These are phyloP conservation scores for Candida sp. DNA, from an alignment of 1,139 yeast genomes.

Conservation along the genomic window DNA sequence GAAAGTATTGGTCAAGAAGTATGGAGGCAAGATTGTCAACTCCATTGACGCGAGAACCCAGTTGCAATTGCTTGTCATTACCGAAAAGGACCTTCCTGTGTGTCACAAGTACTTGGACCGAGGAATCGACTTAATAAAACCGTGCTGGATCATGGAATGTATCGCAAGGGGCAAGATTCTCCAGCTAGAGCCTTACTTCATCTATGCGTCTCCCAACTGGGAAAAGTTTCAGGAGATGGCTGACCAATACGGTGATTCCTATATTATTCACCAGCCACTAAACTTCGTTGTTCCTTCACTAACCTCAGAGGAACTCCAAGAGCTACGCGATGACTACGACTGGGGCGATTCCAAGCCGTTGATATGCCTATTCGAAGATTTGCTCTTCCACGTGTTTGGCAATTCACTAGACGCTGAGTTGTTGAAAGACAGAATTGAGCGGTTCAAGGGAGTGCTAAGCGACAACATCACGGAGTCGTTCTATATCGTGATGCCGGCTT, in stretches of 20 bases:
- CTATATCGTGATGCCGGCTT: conserved; percentile 23
- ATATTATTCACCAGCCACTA: conserved; percentile 25
- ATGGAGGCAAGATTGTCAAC: conserved; percentile 54
- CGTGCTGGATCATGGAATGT: conserved; percentile 78
- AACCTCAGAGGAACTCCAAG: conserved; percentile 2
- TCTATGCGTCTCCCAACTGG: conserved; percentile 32
- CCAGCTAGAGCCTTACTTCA: conserved; percentile 63
- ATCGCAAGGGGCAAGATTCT: conserved; percentile 45
- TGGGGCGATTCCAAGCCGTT: conserved; percentile 19
- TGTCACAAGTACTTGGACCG: conserved; percentile 44
- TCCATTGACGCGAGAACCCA: conserved; percentile 14
- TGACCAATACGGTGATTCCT: conserved; percentile 64
- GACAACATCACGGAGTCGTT: conserved; percentile 21
- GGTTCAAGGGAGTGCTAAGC: conserved; percentile 36
- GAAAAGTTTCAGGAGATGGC: conserved; percentile 23
- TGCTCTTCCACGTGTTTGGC: conserved; percentile 28
- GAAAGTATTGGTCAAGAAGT: conserved; percentile 36
- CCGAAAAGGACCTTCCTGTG: conserved; percentile 53
- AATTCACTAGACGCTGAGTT: conserved; percentile 9
- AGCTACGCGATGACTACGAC: conserved; percentile 12
- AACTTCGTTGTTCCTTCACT: conserved; percentile 10
- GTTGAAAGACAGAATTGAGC: conserved; percentile 25
- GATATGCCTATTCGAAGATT: conserved; percentile 22
- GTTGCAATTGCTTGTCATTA: conserved; percentile 38
- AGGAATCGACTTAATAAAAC: conserved; percentile 65